These are phyloP conservation scores for Ogataea glucozyma DNA, from an alignment of 805 yeast species.

Conservation along the genomic window DNA sequence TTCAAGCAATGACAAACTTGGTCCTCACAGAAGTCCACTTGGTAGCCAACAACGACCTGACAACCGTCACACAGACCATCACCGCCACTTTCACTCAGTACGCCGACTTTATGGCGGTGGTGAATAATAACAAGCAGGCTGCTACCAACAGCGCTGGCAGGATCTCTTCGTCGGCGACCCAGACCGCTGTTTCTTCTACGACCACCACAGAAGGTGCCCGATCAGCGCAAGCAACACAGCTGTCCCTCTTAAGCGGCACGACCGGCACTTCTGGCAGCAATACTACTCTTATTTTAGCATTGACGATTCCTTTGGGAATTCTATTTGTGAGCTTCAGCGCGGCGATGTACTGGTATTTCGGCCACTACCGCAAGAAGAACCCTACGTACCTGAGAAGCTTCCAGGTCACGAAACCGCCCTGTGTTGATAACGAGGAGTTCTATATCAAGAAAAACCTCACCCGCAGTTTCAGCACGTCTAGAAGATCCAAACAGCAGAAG, in stretches of 20 bases:
- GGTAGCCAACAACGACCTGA: conserved; percentile 20
- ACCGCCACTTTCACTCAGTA: conserved; percentile 14
- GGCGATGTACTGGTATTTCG: conserved; percentile 11
- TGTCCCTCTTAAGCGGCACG: background rate
- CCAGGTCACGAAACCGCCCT: background rate
- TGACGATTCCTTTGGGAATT: conserved; percentile 17
- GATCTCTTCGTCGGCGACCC: too few relatives aligned
- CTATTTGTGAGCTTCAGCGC: conserved; percentile 7
- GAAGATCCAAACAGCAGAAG: background rate
- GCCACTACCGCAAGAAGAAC: background rate
- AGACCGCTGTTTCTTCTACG: too few relatives aligned
- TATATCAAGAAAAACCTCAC: conserved; percentile 4
- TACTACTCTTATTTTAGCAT: conserved; percentile 16
- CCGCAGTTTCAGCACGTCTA: conserved; percentile 1
- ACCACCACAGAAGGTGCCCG: background rate
- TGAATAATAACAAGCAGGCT: conserved; percentile 7
- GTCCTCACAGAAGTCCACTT: conserved; percentile 11
- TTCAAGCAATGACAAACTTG: conserved; percentile 5
- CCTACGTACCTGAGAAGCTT: too few relatives aligned
- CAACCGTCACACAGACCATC: conserved; percentile 21
- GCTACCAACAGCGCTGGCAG: background rate
- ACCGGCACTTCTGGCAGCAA: conserved; percentile 7
- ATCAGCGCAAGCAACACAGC: conserved; percentile 1
- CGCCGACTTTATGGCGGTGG: conserved; percentile 7
- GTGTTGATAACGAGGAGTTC: background rate